These are phyloP conservation scores for Astrothelium macrocarpum DNA, from an alignment of 495 filamentous ascomycete genomes.

Conservation along the genomic window DNA sequence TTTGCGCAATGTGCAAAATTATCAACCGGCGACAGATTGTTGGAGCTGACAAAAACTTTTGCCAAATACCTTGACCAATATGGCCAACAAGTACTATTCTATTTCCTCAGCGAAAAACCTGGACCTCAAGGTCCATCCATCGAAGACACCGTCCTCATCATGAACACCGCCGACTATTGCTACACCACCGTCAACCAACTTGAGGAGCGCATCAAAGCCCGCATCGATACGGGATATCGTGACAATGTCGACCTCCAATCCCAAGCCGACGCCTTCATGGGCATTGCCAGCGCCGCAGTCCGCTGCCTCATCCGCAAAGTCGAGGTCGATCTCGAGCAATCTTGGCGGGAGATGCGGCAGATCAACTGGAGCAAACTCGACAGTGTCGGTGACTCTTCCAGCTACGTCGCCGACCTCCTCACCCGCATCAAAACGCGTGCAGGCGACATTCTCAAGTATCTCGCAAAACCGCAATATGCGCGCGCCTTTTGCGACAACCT, in stretches of 20 bases:
- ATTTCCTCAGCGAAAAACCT: constrained; percentile 56
- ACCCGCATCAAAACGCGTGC: constrained; percentile 57
- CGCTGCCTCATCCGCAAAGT: constrained; percentile 73
- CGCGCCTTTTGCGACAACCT: constrained; percentile 90
- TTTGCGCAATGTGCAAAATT: constrained; percentile 93
- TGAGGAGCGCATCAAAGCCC: constrained; percentile 86
- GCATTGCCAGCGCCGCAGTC: constrained; percentile 81
- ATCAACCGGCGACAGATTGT: constrained; percentile 74
- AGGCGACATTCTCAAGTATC: constrained; percentile 60
- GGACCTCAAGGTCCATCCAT: constrained; percentile 45
- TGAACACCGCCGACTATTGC: constrained; percentile 98
- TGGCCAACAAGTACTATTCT: constrained; percentile 80
- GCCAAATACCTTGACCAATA: constrained; percentile 94
- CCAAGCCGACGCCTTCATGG: constrained; percentile 91
- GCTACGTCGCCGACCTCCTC: constrained; percentile 76
- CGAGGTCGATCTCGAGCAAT: constrained; percentile 69
- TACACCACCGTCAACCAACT: constrained; percentile 84
- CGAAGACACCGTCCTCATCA: constrained; percentile 71
- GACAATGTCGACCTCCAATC: constrained; percentile 76
- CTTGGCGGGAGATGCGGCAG: constrained; percentile 96
- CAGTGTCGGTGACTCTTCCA: constrained; percentile 87
- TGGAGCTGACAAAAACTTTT: constrained; percentile 76
- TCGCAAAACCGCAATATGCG: constrained; percentile 85
- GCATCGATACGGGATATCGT: constrained; percentile 69
- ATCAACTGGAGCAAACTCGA: constrained; percentile 94